Base-by-base conservation (phyloP, 2,329 filamentous ascomycete genomes). In the Diplodia intermedia region DNA sequence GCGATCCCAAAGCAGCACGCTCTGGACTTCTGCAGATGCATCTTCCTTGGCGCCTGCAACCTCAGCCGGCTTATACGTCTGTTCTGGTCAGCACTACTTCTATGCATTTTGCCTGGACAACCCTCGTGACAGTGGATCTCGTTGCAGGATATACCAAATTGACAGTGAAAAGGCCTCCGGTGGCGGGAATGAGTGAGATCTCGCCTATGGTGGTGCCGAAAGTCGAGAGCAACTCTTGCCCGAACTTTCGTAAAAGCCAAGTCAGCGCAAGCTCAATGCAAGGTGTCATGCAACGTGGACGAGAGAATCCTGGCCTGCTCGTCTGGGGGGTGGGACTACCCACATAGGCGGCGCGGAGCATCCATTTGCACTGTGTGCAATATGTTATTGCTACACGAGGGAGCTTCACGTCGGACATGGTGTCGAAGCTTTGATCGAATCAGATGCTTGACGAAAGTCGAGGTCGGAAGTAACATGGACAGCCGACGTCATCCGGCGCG, bases 281-380 rank as follows among this genome's bases (percentile, higher is more conserved):
- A 14, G 23, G 29, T 11, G 47, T 29, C 38, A n/a, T 14, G 26
- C 31, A 40, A 20, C 38, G 29, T 36, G 33, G 33, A 20, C n/a
- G 33, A 29, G 15, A 53, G 29, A 47, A 53, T 20, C 9, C 15
- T 7, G 18, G 6, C 31, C 15, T 38, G 36, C 36, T 38, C 9
- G 9, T 38, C 29, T 15, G 38, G 18, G 18, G 14, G 23, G 47
- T 15, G 52, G 49, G 26, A 52, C 4, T 6, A 66, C 86, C 73
- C 86, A 93, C 91, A 79, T 93, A 94, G 72, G 91, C 90, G 56
- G 91, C 91, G 69, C 93, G 84, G 12, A 96, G 82, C 87, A 95
- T 92, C 93, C 93, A 97, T 82, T 92, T 91, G 80, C 93, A 97
- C 81, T 97, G 93, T 0, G 92, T 97, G 82, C 94, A 97, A 82